phyloP scores from a whole-genome alignment of 768 basidiomycete genomes.

The Naganishia onofrii region DNA sequence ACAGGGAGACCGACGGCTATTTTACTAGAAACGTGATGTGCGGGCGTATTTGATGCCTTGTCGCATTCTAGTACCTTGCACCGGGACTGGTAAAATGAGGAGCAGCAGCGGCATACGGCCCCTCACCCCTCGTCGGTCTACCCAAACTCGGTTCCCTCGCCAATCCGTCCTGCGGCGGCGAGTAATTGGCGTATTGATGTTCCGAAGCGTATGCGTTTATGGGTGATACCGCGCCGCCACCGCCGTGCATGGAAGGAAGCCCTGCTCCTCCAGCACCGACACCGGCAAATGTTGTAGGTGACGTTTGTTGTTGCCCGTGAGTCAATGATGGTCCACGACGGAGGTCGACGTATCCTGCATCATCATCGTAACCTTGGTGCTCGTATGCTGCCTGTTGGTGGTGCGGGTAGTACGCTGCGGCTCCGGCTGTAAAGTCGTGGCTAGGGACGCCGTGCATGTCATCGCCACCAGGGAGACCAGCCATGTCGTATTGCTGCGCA shows the following conservation, averaged over 20 bases:
- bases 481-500: constrained; percentile 18
- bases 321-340: constrained; percentile 38
- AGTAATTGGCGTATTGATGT: constrained; percentile 5
- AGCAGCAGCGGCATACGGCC: constrained; percentile 31
- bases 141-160: constrained; percentile 29
- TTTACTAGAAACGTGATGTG: no score
- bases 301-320: constrained; percentile 1
- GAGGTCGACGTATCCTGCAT: constrained; percentile 44
- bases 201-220: background rate
- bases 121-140: constrained; percentile 32
- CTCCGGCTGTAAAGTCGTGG: constrained; percentile 49
- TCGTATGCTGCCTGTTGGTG: constrained; percentile 39
- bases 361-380: constrained; percentile 34
- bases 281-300: constrained; percentile 18
- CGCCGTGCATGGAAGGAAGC: background rate
- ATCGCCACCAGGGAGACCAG: constrained; percentile 33
- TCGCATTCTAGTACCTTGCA: background rate
- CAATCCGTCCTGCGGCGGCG: background rate
- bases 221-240: background rate
- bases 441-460: constrained; percentile 31
- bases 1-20: no score
- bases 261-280: constrained; percentile 29
- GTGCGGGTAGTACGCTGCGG: constrained; percentile 9
- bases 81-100: background rate
- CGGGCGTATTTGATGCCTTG: no score